Conservation (phyloP, 2,329 filamentous ascomycete species). For the Ophiosphaerella narmari region DNA sequence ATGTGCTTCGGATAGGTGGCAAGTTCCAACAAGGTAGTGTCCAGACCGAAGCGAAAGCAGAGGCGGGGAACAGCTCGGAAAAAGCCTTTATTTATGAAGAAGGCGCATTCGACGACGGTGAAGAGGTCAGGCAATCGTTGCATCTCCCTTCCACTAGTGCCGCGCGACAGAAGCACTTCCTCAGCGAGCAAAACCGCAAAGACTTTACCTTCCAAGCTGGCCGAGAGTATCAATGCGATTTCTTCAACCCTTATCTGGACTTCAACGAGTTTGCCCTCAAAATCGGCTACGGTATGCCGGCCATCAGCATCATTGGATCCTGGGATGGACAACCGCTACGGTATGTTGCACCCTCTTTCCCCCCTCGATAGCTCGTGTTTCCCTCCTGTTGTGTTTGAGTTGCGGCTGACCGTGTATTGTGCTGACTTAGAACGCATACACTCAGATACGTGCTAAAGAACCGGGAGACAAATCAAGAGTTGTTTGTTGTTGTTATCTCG, state of each 20-base stretch:
- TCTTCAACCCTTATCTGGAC: conserved; percentile 91
- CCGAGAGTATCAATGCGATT: conserved; percentile 68
- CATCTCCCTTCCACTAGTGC: conserved; percentile 47
- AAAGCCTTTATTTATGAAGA: conserved; percentile 62
- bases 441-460: conserved; percentile 94
- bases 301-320: conserved; percentile 76
- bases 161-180: conserved; percentile 64
- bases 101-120: conserved; percentile 53
- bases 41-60: conserved; percentile 55
- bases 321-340: conserved; percentile 79
- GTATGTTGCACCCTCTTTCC: conserved; percentile 50
- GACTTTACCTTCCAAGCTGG: conserved; percentile 66
- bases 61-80: conserved; percentile 59
- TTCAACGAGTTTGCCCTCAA: conserved; percentile 77
- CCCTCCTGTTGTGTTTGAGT: conserved; percentile 24
- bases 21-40: conserved; percentile 25
- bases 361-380: conserved; percentile 42
- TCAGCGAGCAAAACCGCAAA: conserved; percentile 60
- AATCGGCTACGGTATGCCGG: conserved; percentile 60
- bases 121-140: conserved; percentile 45
- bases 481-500: conserved; percentile 81
- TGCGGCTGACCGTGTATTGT: conserved; percentile 14
- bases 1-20: conserved; percentile 70
- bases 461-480: conserved; percentile 70
- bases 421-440: conserved; percentile 69